Evolutionary conservation across 2,329 filamentous ascomycete species (phyloP).

Genomic region (Talaromyces sp.): DNA sequence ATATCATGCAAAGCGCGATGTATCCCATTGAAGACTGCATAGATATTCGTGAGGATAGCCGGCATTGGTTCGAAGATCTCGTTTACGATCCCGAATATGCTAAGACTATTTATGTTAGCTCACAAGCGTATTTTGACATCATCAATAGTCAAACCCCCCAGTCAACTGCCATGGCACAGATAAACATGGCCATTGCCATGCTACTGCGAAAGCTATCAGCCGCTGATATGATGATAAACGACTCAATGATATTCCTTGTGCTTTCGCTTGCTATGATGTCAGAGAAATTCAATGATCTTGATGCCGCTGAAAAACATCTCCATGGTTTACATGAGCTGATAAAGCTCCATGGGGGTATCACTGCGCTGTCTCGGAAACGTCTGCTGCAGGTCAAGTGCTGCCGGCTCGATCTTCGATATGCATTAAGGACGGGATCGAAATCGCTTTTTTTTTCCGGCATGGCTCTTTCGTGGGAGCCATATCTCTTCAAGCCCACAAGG

Average conservation of each 20-base stretch:
- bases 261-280: conserved; percentile 6
- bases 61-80: conserved; percentile 1
- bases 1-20: background rate
- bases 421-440: background rate
- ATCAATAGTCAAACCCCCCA: background rate
- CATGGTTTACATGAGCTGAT: conserved; percentile 2
- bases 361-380: background rate
- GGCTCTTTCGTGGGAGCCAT: background rate
- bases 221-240: background rate
- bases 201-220: background rate
- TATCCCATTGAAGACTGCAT: conserved; percentile 6
- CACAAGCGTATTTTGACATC: background rate
- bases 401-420: conserved; percentile 3
- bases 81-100: background rate
- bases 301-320: conserved; percentile 3
- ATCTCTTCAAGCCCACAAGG: background rate
- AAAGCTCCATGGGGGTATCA: background rate
- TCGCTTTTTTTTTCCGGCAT: background rate
- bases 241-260: conserved; percentile 6
- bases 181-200: background rate
- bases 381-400: conserved; percentile 7
- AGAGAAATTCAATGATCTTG: background rate
- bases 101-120: background rate
- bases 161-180: background rate
- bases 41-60: background rate